Evolutionary conservation across 371 early-diverging fungal species (phyloP).

Genomic region (Syncephalastrum contaminatum): DNA sequence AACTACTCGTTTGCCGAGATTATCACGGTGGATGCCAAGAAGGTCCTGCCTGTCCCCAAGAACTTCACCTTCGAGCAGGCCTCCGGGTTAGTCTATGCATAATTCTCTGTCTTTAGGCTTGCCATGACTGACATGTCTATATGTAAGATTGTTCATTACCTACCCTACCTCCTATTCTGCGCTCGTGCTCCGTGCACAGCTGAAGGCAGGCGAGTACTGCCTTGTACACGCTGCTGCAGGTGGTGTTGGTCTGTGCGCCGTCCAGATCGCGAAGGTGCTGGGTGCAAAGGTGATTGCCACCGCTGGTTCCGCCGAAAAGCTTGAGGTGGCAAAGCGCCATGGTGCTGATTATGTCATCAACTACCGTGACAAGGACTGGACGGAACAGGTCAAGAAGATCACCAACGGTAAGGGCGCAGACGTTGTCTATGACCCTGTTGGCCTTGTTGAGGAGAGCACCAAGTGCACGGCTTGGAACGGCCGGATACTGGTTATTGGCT

Average conservation of each 20-base stretch:
- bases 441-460: conserved; percentile 65
- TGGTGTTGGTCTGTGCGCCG: conserved; percentile 69
- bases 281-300: conserved; percentile 90
- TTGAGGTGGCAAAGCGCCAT: conserved; percentile 60
- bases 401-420: conserved; percentile 73
- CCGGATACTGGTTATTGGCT: conserved; percentile 83
- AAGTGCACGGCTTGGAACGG: conserved; percentile 88
- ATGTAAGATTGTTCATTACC: conserved; percentile 64
- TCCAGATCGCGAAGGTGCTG: conserved; percentile 68
- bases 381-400: conserved; percentile 66
- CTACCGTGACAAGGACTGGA: conserved; percentile 80
- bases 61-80: conserved; percentile 77
- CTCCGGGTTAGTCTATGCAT: conserved; percentile 48
- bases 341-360: conserved; percentile 84
- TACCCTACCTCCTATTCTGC: conserved; percentile 83
- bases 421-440: conserved; percentile 81
- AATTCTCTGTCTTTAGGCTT: conserved; percentile 13
- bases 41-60: conserved; percentile 65
- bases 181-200: conserved; percentile 67
- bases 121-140: conserved; percentile 3
- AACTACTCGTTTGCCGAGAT: conserved; percentile 73
- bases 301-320: conserved; percentile 74
- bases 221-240: conserved; percentile 86
- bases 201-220: conserved; percentile 65
- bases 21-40: conserved; percentile 43